Conservation (phyloP, 176 grass and related monocot species). For the Cenchrus purpureus region DNA sequence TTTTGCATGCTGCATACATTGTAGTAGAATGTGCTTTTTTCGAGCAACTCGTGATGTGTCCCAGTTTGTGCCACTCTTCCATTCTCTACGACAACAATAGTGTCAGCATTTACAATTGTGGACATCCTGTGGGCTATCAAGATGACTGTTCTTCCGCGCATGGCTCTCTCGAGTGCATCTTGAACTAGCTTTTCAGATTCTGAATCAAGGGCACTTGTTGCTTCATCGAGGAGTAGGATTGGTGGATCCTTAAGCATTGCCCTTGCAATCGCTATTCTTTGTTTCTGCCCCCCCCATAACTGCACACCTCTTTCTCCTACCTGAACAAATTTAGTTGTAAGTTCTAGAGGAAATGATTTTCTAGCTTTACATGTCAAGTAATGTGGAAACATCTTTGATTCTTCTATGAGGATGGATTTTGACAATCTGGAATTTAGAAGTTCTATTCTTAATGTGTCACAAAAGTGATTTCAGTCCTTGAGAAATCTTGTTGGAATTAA, state of each 20-base stretch:
- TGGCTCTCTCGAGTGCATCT: conserved; percentile 58
- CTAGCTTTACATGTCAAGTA: neutral
- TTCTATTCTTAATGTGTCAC: neutral
- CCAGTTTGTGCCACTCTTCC: conserved; percentile 62
- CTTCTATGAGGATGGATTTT: neutral
- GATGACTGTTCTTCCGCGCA: conserved; percentile 66
- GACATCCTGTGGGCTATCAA: conserved; percentile 70
- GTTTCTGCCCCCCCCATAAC: conserved; percentile 73
- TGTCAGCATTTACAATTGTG: conserved; percentile 63
- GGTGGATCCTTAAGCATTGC: conserved; percentile 68
- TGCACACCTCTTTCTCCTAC: conserved; percentile 65
- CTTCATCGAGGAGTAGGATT: conserved; percentile 76
- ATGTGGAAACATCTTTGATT: conserved; percentile 21
- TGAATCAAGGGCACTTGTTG: conserved; percentile 74
- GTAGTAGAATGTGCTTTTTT: conserved; percentile 56
- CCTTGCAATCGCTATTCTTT: conserved; percentile 71
- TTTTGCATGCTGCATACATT: conserved; percentile 60
- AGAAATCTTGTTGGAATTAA: conserved; percentile 21
- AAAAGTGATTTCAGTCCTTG: neutral
- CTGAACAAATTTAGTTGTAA: conserved; percentile 46
- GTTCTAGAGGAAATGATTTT: neutral
- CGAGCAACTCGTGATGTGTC: conserved; percentile 58
- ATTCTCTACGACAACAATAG: conserved; percentile 65
- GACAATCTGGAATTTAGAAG: neutral
- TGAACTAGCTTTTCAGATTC: conserved; percentile 73